phyloP scores from a whole-genome alignment of 2,329 filamentous ascomycete species.

The Beauveria brongniartii region DNA sequence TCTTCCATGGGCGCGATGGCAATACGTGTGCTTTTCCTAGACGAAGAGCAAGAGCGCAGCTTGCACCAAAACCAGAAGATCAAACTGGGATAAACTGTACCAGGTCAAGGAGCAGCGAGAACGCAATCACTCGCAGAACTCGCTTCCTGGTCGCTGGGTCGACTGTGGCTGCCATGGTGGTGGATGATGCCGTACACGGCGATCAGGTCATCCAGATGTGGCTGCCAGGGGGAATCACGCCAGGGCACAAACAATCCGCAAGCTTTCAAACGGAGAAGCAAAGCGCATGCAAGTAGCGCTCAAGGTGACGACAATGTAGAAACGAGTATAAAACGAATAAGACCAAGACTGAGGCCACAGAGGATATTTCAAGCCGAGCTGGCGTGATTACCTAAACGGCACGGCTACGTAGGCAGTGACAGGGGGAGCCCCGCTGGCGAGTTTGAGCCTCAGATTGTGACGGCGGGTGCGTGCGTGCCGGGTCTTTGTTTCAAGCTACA shows the following conservation, averaged over 20 bases:
- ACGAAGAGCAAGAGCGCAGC: no score
- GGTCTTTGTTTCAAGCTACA: not conserved
- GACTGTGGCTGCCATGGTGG: constrained; percentile 33
- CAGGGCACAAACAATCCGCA: no score
- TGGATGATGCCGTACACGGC: not conserved
- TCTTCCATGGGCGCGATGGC: not conserved
- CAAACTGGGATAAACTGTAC: constrained; percentile 42
- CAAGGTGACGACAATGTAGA: no score
- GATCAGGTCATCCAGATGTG: not conserved
- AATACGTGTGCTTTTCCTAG: no score
- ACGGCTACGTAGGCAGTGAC: not conserved
- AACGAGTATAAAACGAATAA: no score
- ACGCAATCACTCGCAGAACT: constrained; percentile 79
- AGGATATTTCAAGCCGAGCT: no score
- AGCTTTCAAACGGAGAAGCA: no score
- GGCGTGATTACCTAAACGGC: no score
- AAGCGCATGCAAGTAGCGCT: no score
- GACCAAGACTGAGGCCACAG: no score
- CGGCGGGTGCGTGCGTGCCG: not conserved
- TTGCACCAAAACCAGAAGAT: not conserved
- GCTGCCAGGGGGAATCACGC: not conserved
- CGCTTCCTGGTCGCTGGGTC: constrained; percentile 59
- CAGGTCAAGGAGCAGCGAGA: constrained; percentile 82
- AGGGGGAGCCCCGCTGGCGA: not conserved
- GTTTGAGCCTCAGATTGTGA: not conserved